A percentile compares a stretch with the other conserved stretches of the same genome.
phyloP scores from a whole-genome alignment of 2,329 filamentous ascomycete genomes.

The Fusarium sp. region DNA sequence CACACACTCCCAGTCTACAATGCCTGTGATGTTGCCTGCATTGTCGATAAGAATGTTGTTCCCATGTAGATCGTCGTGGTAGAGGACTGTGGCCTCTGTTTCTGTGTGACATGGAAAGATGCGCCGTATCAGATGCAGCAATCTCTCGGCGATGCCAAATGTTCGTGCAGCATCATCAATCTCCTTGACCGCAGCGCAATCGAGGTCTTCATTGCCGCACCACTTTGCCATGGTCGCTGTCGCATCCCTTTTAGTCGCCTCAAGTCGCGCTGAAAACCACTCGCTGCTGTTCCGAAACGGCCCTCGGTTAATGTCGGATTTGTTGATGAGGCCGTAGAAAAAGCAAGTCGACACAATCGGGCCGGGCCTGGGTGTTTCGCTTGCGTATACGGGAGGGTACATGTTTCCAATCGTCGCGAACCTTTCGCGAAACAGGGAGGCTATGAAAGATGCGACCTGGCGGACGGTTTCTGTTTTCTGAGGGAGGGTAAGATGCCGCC shows the following conservation, averaged over 20 bases:
- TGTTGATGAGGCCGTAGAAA: slow-evolving; percentile 45
- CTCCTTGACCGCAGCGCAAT: slow-evolving; percentile 40
- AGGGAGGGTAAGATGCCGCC: slow-evolving; percentile 18
- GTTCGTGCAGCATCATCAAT: slow-evolving; percentile 45
- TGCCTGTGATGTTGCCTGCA: slow-evolving; percentile 45
- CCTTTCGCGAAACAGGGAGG: slow-evolving; percentile 37
- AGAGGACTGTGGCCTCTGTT: slow-evolving; percentile 46
- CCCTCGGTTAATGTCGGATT: slow-evolving; percentile 46
- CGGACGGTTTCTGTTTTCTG: not conserved
- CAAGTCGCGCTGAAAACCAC: slow-evolving; percentile 47
- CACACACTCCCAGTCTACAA: slow-evolving; percentile 56
- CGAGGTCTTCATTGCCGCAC: not conserved
- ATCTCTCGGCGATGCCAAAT: slow-evolving; percentile 36
- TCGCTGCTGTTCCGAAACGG: slow-evolving; percentile 48
- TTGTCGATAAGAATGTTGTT: slow-evolving; percentile 53
- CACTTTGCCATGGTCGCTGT: not conserved
- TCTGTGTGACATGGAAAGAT: slow-evolving; percentile 41
- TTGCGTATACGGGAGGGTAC: not conserved
- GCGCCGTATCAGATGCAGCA: slow-evolving; percentile 43
- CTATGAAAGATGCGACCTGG: slow-evolving; percentile 5
- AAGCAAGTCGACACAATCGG: slow-evolving; percentile 48
- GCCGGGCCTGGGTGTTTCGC: slow-evolving; percentile 10
- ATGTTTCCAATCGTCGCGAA: slow-evolving; percentile 36
- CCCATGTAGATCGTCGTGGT: slow-evolving; percentile 47
- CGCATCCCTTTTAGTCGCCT: slow-evolving; percentile 2